Base-by-base conservation (phyloP, 345 rosid species). In the Rhodamnia argentea region DNA sequence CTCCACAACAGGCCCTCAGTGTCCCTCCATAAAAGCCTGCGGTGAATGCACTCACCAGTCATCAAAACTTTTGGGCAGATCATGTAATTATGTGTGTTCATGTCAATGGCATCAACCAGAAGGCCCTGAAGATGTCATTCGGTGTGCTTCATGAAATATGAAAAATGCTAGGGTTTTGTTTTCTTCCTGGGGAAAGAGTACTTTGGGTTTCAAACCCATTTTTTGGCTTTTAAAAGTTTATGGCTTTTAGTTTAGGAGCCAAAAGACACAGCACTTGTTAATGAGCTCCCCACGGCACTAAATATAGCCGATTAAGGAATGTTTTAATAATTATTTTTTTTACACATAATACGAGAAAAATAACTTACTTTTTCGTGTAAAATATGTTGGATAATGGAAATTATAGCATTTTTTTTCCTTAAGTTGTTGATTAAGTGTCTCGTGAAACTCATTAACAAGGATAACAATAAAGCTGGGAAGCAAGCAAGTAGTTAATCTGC, bases 1-100 rank as follows among this genome's bases (percentile, higher is more conserved):
- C 94, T 81, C 96, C 98, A 51, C 96, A 95, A 55, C 96, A 95
- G 15, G 95, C 94, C 47, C 13, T 85, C 47, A 90, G 75, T 3
- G 91, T 85, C 29, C 94, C 91, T 26, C 82, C 70, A 20, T 84
- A 83, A 37, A 95, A 91, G 15, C 96, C 96, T 94, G 88, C 85
- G 74, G 74, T 20, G 15, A 40, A 37, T 70, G 78, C 78, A 9
- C 47, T 37, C 78, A 3, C 18, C 47, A 20, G 9, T 37, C 78
- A 3, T 37, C 47, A 10, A 18, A 4, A 37, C 81, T 70, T 37
- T 9, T 11, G 24, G 18, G 16, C 78, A 70, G 40, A 9, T 20
- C 37, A 18, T 10, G 81, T 18, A 37, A 37, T 24, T 70, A 23
- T 18, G 10, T 11, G 13, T 18, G 81, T 18, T 70, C 26, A 70